Conservation (phyloP, 495 filamentous ascomycete genomes). For the Monascus purpureus region DNA sequence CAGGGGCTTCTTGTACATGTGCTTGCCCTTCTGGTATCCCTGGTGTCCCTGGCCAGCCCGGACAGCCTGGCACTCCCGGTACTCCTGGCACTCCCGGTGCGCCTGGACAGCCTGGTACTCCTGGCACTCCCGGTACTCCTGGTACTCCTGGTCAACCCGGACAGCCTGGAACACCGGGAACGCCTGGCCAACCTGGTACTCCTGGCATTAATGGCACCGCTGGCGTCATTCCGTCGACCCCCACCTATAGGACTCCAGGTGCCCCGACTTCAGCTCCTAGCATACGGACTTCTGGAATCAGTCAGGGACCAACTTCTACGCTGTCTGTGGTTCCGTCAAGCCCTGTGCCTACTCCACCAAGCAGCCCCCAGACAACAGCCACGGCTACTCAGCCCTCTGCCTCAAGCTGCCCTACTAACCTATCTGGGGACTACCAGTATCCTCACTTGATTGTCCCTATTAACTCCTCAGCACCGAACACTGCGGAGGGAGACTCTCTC, state of each 20-base stretch:
- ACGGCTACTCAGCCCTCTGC: constrained; percentile 6
- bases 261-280: not conserved
- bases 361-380: not conserved
- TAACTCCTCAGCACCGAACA: constrained; percentile 38
- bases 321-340: not conserved
- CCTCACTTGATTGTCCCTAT: constrained; percentile 57
- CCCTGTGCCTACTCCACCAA: not conserved
- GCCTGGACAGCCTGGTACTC: too few species aligned
- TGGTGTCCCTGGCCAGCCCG: too few species aligned
- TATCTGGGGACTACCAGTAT: constrained; percentile 39
- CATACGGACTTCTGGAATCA: not conserved
- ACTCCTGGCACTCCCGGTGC: too few species aligned
- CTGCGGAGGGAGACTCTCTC: constrained; percentile 35
- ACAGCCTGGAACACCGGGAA: not conserved
- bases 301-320: not conserved
- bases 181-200: constrained; percentile 1
- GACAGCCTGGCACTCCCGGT: too few species aligned
- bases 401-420: constrained; percentile 33
- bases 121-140: constrained; percentile 4
- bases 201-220: constrained; percentile 2
- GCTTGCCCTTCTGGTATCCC: too few species aligned
- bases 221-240: constrained; percentile 2
- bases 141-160: not conserved
- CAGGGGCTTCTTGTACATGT: too few species aligned
- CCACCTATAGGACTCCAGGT: not conserved